Evolutionary conservation across 768 basidiomycete genomes (phyloP), one percentile per base, ranked within the genome.

Genomic region (Dictyophora rubrovolvata): DNA sequence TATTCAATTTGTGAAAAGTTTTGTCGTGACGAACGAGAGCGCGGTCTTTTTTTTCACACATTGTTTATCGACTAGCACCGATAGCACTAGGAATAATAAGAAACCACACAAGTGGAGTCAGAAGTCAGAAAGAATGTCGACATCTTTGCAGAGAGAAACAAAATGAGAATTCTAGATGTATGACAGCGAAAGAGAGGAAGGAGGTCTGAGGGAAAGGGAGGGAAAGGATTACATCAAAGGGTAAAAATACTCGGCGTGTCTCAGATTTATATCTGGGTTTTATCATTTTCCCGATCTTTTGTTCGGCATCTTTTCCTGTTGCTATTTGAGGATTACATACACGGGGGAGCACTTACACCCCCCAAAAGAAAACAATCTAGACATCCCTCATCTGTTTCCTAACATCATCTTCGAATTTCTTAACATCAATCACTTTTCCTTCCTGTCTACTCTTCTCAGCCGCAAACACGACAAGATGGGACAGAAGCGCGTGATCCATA

Each of bases 391-490:
- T 51, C 14, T 51, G 21, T 51, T 14, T 23, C n/a, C 57, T 59
- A 16, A 59, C 16, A 16, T 69, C 67, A 61, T 69, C 72, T 71
- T 86, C 87, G 66, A 87, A 91, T 65, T 81, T 77, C 17, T 66
- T 74, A 65, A 82, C 88, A 67, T 89, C 79, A 0, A 93, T 79
- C 11, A 92, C 82, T 10, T 65, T 75, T 14, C 85, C 88, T 62
- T 87, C 79, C 59, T 69, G 77, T 62, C 90, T 75, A 63, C 88
- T 87, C 61, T 79, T 75, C 74, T 93, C 91, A 42, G 89, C 89
- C 58, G 92, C 92, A 72, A 94, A 93, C 35, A 92, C 89, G 1
- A 87, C 84, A 65, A 94, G 67, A 70, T 93, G 90, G 63, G 84
- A 87, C 67, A 78, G 82, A 59, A 93, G 70, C 17, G 90, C 79